A percentile compares a stretch with the other conserved stretches of the same genome.
Conservation (phyloP, 2,329 filamentous ascomycete species). For the Botrytis galanthina region DNA sequence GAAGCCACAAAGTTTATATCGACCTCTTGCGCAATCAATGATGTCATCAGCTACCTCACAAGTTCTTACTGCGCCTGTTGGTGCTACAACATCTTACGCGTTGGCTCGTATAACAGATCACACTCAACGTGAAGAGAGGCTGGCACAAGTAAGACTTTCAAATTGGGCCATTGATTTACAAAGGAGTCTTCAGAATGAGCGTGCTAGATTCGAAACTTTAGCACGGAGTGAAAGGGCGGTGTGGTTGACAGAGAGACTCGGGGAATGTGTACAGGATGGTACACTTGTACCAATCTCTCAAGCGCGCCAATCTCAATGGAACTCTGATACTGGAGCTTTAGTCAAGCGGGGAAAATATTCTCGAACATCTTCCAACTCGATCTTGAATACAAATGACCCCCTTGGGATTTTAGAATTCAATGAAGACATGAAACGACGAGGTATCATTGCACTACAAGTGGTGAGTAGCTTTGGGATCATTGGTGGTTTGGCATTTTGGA, state of each 20-base stretch:
- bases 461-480: conserved; percentile 72
- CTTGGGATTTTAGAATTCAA: conserved; percentile 72
- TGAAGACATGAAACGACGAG: conserved; percentile 61
- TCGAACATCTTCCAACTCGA: conserved; percentile 19
- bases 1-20: conserved; percentile 40
- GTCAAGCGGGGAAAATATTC: conserved; percentile 30
- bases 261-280: conserved; percentile 66
- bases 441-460: conserved; percentile 69
- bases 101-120: conserved; percentile 60
- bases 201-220: conserved; percentile 64
- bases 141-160: conserved; percentile 68
- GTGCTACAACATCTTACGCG: conserved; percentile 50
- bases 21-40: conserved; percentile 36
- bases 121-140: conserved; percentile 57
- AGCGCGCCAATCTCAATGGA: conserved; percentile 25
- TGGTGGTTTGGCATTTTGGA: conserved; percentile 68
- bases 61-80: conserved; percentile 34
- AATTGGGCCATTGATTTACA: conserved; percentile 84
- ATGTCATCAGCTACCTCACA: conserved; percentile 27
- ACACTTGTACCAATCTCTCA: conserved; percentile 53
- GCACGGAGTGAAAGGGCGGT: conserved; percentile 61
- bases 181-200: conserved; percentile 69
- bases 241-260: conserved; percentile 66
- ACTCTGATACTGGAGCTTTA: conserved; percentile 23
- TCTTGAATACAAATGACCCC: conserved; percentile 60